Conservation (phyloP, 345 rosid species). For the Limnanthes douglasii region DNA sequence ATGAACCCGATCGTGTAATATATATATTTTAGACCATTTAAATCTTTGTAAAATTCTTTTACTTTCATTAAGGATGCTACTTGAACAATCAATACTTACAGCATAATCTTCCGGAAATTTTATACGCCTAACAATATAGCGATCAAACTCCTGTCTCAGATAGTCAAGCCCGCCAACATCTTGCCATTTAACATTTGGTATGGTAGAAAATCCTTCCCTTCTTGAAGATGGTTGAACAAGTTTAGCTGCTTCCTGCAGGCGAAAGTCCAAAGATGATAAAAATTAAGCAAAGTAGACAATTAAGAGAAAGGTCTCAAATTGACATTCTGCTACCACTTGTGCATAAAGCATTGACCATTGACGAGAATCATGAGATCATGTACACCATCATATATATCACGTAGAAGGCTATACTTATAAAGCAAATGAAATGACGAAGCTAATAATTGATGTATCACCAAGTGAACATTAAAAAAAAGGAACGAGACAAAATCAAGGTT, state of each 20-base stretch:
- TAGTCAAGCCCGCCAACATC: constrained; percentile 88
- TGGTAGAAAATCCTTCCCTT: constrained; percentile 80
- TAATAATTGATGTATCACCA: neutral
- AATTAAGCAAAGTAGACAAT: too few species aligned
- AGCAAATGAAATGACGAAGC: neutral
- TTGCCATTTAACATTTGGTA: constrained; percentile 85
- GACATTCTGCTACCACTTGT: too few species aligned
- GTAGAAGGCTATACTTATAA: too few species aligned
- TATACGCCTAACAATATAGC: constrained; percentile 51
- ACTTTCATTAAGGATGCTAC: too few species aligned
- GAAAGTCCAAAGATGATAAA: too few species aligned
- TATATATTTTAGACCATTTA: too few species aligned
- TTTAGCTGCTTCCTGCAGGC: constrained; percentile 77
- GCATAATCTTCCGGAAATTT: constrained; percentile 56
- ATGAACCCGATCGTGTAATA: too few species aligned
- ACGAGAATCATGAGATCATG: too few species aligned
- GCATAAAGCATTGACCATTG: too few species aligned
- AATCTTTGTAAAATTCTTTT: too few species aligned
- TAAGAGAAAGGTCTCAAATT: too few species aligned
- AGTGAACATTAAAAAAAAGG: neutral
- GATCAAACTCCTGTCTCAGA: constrained; percentile 54
- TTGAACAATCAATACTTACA: constrained; percentile 39
- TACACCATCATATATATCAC: too few species aligned
- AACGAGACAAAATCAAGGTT: neutral
- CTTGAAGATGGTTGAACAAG: constrained; percentile 64